Conservation (phyloP, 306 rosid genomes). For the Vigna radiata region DNA sequence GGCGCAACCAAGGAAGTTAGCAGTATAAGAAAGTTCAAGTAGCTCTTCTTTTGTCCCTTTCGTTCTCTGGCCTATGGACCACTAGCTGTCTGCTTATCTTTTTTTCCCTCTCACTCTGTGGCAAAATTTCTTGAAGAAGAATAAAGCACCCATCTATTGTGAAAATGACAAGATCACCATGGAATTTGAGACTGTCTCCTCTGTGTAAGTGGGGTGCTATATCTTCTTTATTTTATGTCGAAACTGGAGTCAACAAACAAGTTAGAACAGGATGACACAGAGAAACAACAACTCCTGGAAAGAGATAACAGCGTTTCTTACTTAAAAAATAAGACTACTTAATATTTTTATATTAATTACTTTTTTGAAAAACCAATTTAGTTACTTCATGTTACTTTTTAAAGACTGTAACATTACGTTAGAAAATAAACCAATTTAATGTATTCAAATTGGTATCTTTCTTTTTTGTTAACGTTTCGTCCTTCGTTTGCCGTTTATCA, state of each 20-base stretch:
- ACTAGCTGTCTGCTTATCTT: not conserved
- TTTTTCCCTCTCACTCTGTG: not conserved
- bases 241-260: constrained; percentile 18
- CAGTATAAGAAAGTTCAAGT: constrained; percentile 1
- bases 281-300: too few relatives aligned
- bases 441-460: not conserved
- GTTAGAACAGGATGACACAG: not conserved
- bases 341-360: too few relatives aligned
- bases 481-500: not conserved
- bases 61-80: not conserved
- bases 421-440: not conserved
- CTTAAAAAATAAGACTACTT: not conserved
- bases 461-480: not conserved
- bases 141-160: constrained; percentile 57
- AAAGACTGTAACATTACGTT: too few relatives aligned
- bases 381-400: not conserved
- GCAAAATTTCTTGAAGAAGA: constrained; percentile 39
- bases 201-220: not conserved
- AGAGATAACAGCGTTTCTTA: not conserved
- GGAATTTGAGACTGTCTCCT: constrained; percentile 34
- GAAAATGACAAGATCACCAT: constrained; percentile 38
- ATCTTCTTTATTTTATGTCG: not conserved
- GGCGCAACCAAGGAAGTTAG: constrained; percentile 56
- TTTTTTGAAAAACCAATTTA: too few relatives aligned
- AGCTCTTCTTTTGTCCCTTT: not conserved